These are phyloP conservation scores for Prosopis cineraria DNA, from an alignment of 306 rosid genomes.

Conservation along the genomic window DNA sequence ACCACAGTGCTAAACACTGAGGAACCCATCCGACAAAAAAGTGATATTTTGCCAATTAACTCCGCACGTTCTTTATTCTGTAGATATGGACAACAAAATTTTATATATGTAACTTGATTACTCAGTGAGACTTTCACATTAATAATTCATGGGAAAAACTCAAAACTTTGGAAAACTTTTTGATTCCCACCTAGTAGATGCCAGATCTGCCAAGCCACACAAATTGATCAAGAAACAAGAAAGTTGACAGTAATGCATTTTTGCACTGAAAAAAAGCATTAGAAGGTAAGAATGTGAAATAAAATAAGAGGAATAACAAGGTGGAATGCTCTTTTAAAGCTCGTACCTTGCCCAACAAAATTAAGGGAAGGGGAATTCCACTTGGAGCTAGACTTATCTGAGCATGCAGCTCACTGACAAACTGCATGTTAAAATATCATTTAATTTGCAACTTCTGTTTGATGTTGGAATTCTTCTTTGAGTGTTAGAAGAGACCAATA, in stretches of 20 bases:
- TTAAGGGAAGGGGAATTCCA: conserved; percentile 79
- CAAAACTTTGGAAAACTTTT: conserved; percentile 1
- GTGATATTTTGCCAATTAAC: conserved; percentile 70
- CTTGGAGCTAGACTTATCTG: conserved; percentile 79
- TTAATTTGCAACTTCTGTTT: neutral
- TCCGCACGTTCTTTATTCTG: conserved; percentile 87
- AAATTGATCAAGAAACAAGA: conserved; percentile 94
- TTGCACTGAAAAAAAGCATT: conserved; percentile 62
- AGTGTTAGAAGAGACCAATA: conserved; percentile 6
- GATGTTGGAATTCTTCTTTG: neutral
- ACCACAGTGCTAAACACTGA: conserved; percentile 69
- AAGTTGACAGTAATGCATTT: conserved; percentile 82
- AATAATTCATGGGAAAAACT: neutral
- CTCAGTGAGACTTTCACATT: neutral
- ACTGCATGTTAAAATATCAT: conserved; percentile 53
- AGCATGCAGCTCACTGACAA: conserved; percentile 83
- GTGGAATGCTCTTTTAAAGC: conserved; percentile 2
- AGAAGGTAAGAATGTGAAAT: conserved; percentile 7
- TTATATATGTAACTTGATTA: neutral
- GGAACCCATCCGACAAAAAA: conserved; percentile 92
- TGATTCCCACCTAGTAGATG: conserved; percentile 59
- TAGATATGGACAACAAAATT: conserved; percentile 13
- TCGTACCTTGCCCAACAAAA: conserved; percentile 84
- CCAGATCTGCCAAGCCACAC: conserved; percentile 95
- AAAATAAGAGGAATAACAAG: neutral